These are phyloP conservation scores for Petrea volubilis DNA, from an alignment of 257 asterid genomes.

Conservation along the genomic window DNA sequence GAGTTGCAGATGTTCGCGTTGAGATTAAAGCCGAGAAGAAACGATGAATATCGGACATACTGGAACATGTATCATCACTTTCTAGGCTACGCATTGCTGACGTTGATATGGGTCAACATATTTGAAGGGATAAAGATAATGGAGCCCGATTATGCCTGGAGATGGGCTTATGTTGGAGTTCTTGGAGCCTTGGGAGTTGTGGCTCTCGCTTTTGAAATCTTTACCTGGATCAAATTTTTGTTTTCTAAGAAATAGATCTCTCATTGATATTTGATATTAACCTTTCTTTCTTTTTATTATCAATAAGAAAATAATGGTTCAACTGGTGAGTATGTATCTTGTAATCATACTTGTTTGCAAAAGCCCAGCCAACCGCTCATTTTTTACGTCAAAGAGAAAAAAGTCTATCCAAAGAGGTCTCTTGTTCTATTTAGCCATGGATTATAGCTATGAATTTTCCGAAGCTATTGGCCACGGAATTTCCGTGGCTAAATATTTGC, in stretches of 20 bases:
- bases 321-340: too few species aligned
- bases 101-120: slow-evolving; percentile 42
- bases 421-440: too few species aligned
- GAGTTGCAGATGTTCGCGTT: slow-evolving; percentile 47
- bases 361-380: too few species aligned
- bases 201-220: slow-evolving; percentile 35
- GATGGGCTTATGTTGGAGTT: slow-evolving; percentile 44
- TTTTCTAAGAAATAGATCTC: background rate
- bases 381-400: too few species aligned
- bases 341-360: too few species aligned
- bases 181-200: slow-evolving; percentile 32
- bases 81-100: slow-evolving; percentile 48
- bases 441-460: too few species aligned
- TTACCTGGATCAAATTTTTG: slow-evolving; percentile 37
- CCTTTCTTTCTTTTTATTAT: background rate
- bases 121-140: slow-evolving; percentile 48
- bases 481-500: too few species aligned
- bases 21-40: slow-evolving; percentile 32
- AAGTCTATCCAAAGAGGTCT: too few species aligned
- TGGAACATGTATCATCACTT: slow-evolving; percentile 71
- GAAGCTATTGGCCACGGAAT: too few species aligned
- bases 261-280: too few species aligned
- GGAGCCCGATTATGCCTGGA: slow-evolving; percentile 31
- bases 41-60: slow-evolving; percentile 27
- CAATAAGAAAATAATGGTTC: too few species aligned